phyloP scores from a whole-genome alignment of 768 basidiomycete genomes.

The Macrolepiota albuminosa region DNA sequence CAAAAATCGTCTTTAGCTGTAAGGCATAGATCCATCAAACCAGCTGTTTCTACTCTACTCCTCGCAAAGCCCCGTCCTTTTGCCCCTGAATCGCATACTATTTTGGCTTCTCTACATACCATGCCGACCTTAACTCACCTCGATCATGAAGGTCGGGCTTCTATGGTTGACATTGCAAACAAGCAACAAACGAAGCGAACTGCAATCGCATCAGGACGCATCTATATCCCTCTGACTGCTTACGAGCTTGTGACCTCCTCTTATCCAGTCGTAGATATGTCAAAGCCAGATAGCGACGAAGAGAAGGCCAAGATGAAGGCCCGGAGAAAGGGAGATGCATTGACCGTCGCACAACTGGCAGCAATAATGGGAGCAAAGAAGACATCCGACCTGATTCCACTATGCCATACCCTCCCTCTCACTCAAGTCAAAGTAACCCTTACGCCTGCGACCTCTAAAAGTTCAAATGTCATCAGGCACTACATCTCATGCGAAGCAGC shows the following conservation, averaged over 20 bases:
- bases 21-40: background rate
- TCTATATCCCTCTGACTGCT: conserved; percentile 61
- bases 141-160: conserved; percentile 62
- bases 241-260: conserved; percentile 56
- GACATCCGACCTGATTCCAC: conserved; percentile 77
- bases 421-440: conserved; percentile 66
- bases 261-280: conserved; percentile 24
- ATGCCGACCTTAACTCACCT: conserved; percentile 58
- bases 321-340: conserved; percentile 60
- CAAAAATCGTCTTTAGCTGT: background rate
- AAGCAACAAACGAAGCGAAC: conserved; percentile 59
- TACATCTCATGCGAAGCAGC: conserved; percentile 62
- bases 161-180: conserved; percentile 77
- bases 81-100: conserved; percentile 9
- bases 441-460: conserved; percentile 33
- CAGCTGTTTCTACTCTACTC: background rate
- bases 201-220: conserved; percentile 73
- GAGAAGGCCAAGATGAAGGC: conserved; percentile 45
- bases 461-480: conserved; percentile 23
- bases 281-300: conserved; percentile 13
- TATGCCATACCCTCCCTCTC: conserved; percentile 81
- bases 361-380: conserved; percentile 86
- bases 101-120: conserved; percentile 22
- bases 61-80: background rate
- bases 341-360: conserved; percentile 77